phyloP scores from a whole-genome alignment of 2,329 filamentous ascomycete species.

The Furcasterigmium furcatum region DNA sequence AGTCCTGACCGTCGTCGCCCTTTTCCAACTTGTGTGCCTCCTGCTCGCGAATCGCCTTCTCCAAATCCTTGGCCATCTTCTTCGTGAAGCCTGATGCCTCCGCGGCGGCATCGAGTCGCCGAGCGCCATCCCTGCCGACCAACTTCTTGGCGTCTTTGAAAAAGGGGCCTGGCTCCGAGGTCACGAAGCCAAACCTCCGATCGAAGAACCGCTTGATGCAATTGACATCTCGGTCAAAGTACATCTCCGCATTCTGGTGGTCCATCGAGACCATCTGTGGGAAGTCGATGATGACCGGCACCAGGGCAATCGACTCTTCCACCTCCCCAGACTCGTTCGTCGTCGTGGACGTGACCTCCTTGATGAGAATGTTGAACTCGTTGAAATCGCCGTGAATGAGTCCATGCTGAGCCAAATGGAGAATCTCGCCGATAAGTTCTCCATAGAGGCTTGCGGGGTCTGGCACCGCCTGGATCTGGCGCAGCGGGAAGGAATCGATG shows the following conservation, averaged over 20 bases:
- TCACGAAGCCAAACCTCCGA: slow-evolving; percentile 82
- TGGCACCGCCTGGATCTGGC: slow-evolving; percentile 81
- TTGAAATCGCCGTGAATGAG: slow-evolving; percentile 98
- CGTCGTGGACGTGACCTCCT: slow-evolving; percentile 55
- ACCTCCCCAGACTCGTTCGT: slow-evolving; percentile 35
- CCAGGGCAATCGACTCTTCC: slow-evolving; percentile 49
- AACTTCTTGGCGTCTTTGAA: slow-evolving; percentile 80
- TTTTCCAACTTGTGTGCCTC: slow-evolving; percentile 42
- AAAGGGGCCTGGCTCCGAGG: slow-evolving; percentile 77
- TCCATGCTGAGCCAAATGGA: slow-evolving; percentile 79
- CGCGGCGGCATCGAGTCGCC: slow-evolving; percentile 79
- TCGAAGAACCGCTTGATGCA: slow-evolving; percentile 96
- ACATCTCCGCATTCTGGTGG: slow-evolving; percentile 90
- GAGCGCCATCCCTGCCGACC: slow-evolving; percentile 60
- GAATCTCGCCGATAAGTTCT: slow-evolving; percentile 84
- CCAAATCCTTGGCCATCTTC: slow-evolving; percentile 94
- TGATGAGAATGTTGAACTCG: slow-evolving; percentile 96
- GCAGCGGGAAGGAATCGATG: slow-evolving; percentile 86
- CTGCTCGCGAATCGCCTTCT: slow-evolving; percentile 83
- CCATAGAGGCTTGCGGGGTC: slow-evolving; percentile 84
- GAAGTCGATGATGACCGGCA: slow-evolving; percentile 92
- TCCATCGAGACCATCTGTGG: slow-evolving; percentile 97
- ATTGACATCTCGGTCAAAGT: slow-evolving; percentile 93
- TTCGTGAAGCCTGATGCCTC: slow-evolving; percentile 93
- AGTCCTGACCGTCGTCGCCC: slow-evolving; percentile 28